phyloP scores from a whole-genome alignment of 2,329 filamentous ascomycete genomes.

The Fusarium buxicola region DNA sequence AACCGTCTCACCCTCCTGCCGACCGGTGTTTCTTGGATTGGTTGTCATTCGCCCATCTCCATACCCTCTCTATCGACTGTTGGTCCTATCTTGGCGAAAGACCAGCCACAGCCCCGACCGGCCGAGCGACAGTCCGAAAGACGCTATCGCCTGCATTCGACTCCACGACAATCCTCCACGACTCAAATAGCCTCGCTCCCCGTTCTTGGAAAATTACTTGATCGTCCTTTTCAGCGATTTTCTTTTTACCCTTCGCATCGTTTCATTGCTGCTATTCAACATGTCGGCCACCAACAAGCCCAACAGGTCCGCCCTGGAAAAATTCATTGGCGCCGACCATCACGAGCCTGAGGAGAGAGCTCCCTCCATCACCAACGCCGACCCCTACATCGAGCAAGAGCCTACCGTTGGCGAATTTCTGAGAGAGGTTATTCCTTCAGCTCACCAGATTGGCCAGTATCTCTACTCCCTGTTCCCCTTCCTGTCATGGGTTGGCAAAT shows the following conservation, averaged over 20 bases:
- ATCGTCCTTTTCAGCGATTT: constrained; percentile 5
- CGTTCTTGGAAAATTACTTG: constrained; percentile 21
- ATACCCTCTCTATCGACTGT: constrained; percentile 26
- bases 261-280: background rate
- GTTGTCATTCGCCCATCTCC: constrained; percentile 28
- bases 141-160: constrained; percentile 16
- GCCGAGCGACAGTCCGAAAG: constrained; percentile 45
- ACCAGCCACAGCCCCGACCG: constrained; percentile 41
- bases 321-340: constrained; percentile 50
- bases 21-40: constrained; percentile 8
- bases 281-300: constrained; percentile 38
- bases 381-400: constrained; percentile 55
- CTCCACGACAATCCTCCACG: constrained; percentile 20
- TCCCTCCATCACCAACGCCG: constrained; percentile 52
- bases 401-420: constrained; percentile 57
- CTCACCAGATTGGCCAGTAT: constrained; percentile 49
- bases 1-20: constrained; percentile 2
- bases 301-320: constrained; percentile 46
- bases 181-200: constrained; percentile 33
- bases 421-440: constrained; percentile 52
- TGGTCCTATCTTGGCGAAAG: constrained; percentile 41
- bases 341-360: constrained; percentile 49
- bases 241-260: background rate
- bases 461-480: constrained; percentile 61
- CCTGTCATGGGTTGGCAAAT: constrained; percentile 62